These are phyloP conservation scores for Colletotrichum kahawae DNA, from an alignment of 2,329 filamentous ascomycete species.

Conservation along the genomic window DNA sequence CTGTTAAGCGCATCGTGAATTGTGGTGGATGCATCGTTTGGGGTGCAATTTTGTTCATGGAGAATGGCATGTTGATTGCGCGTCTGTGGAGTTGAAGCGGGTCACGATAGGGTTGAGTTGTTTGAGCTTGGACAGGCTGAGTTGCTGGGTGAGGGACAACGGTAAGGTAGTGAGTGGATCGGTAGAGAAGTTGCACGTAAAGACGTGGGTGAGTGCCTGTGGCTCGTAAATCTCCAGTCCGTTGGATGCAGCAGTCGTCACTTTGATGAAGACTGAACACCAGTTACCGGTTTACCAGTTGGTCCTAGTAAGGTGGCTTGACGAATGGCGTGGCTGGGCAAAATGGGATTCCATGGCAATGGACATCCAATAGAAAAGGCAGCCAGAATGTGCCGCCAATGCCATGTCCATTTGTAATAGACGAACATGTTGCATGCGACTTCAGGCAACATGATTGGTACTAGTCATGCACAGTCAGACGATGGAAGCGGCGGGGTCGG, in stretches of 20 bases:
- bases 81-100: not conserved
- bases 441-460: not conserved
- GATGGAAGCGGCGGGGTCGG: not conserved
- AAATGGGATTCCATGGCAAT: not conserved
- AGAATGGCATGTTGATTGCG: not conserved
- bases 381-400: not conserved
- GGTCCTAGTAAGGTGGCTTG: not conserved
- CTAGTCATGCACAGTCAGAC: not conserved
- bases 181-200: not conserved
- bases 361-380: not conserved
- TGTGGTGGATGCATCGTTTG: not conserved
- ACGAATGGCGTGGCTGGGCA: not conserved
- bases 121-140: not conserved
- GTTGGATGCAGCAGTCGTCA: not conserved
- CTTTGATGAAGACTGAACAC: not conserved
- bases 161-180: not conserved
- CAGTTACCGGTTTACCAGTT: rapidly evolving
- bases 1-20: not conserved
- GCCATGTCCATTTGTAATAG: not conserved
- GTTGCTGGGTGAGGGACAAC: not conserved
- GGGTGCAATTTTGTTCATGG: not conserved
- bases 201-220: not conserved
- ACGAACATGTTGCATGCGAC: not conserved
- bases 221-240: not conserved
- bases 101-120: not conserved